phyloP scores from a whole-genome alignment of 805 yeast species.

The Yamadazyma tumulicola region DNA sequence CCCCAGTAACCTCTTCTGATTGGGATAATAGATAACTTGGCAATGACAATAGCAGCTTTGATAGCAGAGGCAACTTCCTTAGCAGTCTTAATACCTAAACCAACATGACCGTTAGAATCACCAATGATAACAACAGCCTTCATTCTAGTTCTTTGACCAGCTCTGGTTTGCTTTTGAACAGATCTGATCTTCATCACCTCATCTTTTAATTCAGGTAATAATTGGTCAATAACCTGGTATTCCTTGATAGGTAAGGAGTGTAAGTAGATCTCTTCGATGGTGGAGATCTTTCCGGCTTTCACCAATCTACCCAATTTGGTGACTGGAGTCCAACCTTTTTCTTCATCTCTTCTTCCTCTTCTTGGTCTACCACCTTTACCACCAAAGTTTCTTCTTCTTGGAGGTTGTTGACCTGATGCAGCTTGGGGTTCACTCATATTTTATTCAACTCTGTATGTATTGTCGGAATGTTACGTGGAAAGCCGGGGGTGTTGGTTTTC shows the following conservation, averaged over 20 bases:
- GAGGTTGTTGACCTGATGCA: conserved; percentile 31
- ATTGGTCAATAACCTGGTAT: conserved; percentile 95
- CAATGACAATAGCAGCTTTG: conserved; percentile 99
- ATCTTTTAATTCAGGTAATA: conserved; percentile 93
- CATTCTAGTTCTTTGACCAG: conserved; percentile 99
- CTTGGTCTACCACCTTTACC: conserved; percentile 48
- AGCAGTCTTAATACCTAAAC: conserved; percentile 99
- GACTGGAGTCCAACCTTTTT: conserved; percentile 99
- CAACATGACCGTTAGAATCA: conserved; percentile 99
- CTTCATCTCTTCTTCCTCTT: conserved; percentile 77
- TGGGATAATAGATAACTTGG: conserved; percentile 97
- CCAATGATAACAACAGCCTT: conserved; percentile 99
- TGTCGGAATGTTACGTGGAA: conserved; percentile 71
- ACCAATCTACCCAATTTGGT: conserved; percentile 99
- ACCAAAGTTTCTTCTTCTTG: conserved; percentile 50
- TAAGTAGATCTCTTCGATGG: conserved; percentile 97
- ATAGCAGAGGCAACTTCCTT: conserved; percentile 99
- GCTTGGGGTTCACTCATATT: conserved; percentile 9
- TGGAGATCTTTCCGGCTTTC: conserved; percentile 95
- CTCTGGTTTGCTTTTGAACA: conserved; percentile 99
- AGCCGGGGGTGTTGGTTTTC: conserved; percentile 69
- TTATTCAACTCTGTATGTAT: conserved; percentile 4
- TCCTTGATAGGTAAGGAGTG: conserved; percentile 99
- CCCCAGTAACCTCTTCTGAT: conserved; percentile 99
- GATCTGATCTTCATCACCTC: conserved; percentile 99